A percentile compares a stretch with the other conserved stretches of the same genome.
phyloP scores from a whole-genome alignment of 1,139 yeast species.

The Sugiyamaella grinbergsii region DNA sequence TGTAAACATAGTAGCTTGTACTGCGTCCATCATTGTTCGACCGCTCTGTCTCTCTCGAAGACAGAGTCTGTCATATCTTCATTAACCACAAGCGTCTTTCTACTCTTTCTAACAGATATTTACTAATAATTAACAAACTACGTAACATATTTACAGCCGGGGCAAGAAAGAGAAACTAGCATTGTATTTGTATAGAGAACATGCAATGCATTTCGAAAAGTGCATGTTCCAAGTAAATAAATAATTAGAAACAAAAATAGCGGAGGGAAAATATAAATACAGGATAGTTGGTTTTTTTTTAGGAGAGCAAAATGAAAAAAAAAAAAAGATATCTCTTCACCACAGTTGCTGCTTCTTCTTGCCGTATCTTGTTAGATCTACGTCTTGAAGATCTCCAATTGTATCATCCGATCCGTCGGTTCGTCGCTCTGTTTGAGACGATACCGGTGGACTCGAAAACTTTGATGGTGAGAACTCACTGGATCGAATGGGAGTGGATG shows the following conservation, averaged over 20 bases:
- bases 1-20: no score
- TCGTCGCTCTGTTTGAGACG: conserved; percentile 23
- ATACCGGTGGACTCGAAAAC: conserved; percentile 39
- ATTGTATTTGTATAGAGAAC: conserved; percentile 13
- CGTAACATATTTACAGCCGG: no score
- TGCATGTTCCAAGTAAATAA: conserved; percentile 15
- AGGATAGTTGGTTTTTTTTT: not conserved
- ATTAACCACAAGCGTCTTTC: no score
- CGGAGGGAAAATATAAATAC: conserved; percentile 14
- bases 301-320: not conserved
- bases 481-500: conserved; percentile 42
- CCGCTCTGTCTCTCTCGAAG: no score
- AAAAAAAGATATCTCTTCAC: no score
- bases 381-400: conserved; percentile 50
- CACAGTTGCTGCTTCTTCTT: conserved; percentile 18
- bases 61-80: no score
- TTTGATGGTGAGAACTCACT: conserved; percentile 39
- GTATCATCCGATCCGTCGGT: conserved; percentile 35
- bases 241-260: conserved; percentile 14
- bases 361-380: conserved; percentile 45
- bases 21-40: no score
- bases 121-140: no score
- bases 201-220: conserved; percentile 12
- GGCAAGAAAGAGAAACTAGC: not conserved
- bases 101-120: no score